A percentile compares a stretch with the other conserved stretches of the same genome.
Conservation (phyloP, 495 filamentous ascomycete genomes). For the Tuber indicum region DNA sequence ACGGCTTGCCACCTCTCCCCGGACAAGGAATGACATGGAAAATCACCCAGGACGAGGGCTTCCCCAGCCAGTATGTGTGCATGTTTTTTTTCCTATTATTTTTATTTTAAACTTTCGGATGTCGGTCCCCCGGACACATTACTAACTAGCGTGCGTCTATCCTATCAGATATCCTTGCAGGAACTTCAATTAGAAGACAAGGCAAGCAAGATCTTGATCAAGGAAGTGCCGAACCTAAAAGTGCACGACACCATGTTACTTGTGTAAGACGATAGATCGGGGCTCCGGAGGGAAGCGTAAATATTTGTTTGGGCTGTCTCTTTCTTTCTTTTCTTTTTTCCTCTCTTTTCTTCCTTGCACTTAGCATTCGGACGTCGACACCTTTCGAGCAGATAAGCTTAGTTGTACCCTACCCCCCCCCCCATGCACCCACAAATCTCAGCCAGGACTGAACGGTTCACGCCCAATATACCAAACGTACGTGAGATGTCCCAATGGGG, state of each 20-base stretch:
- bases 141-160: slow-evolving; percentile 30
- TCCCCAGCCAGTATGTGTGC: slow-evolving; percentile 48
- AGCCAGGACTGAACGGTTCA: background rate
- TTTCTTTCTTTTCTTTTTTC: background rate
- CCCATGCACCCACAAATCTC: background rate
- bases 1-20: slow-evolving; percentile 78
- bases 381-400: slow-evolving; percentile 2
- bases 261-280: background rate
- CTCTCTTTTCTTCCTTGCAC: background rate
- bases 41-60: slow-evolving; percentile 54
- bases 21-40: slow-evolving; percentile 49
- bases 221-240: background rate
- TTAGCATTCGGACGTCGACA: background rate
- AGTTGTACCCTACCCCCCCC: background rate
- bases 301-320: slow-evolving; percentile 17
- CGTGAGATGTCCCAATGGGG: background rate
- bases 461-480: background rate
- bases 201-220: background rate
- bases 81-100: background rate
- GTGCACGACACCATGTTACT: background rate
- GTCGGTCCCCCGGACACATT: slow-evolving; percentile 6
- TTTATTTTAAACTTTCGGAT: background rate
- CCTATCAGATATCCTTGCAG: slow-evolving; percentile 48
- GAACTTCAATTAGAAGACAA: slow-evolving; percentile 46
- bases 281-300: slow-evolving; percentile 12